A percentile compares a stretch with the other conserved stretches of the same genome.
phyloP scores from a whole-genome alignment of 768 basidiomycete species.

The Calocybe cyanea region DNA sequence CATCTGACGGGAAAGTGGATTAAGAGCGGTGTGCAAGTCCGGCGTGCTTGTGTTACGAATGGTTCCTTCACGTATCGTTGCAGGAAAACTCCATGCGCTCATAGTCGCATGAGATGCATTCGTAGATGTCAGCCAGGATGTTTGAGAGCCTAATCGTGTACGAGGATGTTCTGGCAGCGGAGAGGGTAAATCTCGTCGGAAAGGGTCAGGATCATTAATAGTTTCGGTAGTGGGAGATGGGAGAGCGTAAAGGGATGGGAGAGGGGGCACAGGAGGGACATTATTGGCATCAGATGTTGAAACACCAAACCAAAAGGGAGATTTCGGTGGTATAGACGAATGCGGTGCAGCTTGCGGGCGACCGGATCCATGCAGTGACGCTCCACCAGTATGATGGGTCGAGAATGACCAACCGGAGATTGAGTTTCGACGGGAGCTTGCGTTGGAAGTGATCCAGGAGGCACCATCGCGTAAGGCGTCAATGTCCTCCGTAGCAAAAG shows the following conservation, averaged over 20 bases:
- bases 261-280: slow-evolving; percentile 67
- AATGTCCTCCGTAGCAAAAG: slow-evolving; percentile 69
- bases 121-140: slow-evolving; percentile 70
- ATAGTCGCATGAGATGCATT: slow-evolving; percentile 53
- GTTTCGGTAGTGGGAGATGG: slow-evolving; percentile 36
- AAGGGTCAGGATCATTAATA: slow-evolving; percentile 56
- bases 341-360: slow-evolving; percentile 34
- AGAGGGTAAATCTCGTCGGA: slow-evolving; percentile 50
- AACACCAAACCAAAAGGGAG: slow-evolving; percentile 60
- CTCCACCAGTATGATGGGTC: slow-evolving; percentile 49
- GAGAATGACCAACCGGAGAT: slow-evolving; percentile 73
- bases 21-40: slow-evolving; percentile 40
- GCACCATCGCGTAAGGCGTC: slow-evolving; percentile 71
- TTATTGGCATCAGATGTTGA: slow-evolving; percentile 39
- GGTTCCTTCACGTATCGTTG: slow-evolving; percentile 34
- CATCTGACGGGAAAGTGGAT: slow-evolving; percentile 38
- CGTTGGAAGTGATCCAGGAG: slow-evolving; percentile 77
- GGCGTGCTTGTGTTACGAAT: slow-evolving; percentile 32
- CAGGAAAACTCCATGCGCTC: slow-evolving; percentile 69
- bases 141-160: slow-evolving; percentile 58
- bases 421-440: slow-evolving; percentile 53
- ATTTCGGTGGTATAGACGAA: slow-evolving; percentile 48
- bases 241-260: slow-evolving; percentile 57
- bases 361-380: slow-evolving; percentile 27
- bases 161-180: slow-evolving; percentile 36